Evolutionary conservation across 352 stramenopile genomes (phyloP), one percentile per base, ranked within the genome.

Genomic region (Peronospora farinosa): DNA sequence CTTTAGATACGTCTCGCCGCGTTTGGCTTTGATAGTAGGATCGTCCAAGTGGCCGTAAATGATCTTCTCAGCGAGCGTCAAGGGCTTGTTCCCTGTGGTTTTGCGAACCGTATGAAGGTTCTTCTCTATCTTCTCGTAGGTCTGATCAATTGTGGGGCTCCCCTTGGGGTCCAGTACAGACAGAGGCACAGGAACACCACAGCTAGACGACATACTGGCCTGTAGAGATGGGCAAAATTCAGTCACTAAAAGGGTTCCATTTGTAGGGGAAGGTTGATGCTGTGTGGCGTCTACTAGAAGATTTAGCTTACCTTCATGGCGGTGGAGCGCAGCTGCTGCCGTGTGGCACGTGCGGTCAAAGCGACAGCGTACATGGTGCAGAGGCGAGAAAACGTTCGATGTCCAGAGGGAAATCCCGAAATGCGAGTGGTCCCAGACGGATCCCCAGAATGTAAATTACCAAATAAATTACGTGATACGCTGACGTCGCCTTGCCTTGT

Each of bases 1-100:
- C 80, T 96, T 96, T 30, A 96, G 69, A 72, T 96, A 97, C 21
- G 89, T 96, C 70, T 96, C 77, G 23, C 89, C 89, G 35, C 86
- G 81, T 42, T 91, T 84, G 9, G 87, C 73, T 40, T 83, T 67
- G 43, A 82, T 79, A 54, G 85, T 79, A 51, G 85, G 57, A 60
- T 96, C 77, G 59, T 96, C 86, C 70, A 97, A 75, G 78, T 97
- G 89, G 41, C 86, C 86, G 74, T 96, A 97, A 62, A 97, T 91
- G 61, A 97, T 97, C 80, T 97, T 97, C 63, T 97, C 89, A 37
- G 86, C 79, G 38, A 96, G 82, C 55, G 89, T 97, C 47, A 97
- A 57, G 28, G 89, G 89, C 54, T 86, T 86, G 70, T 92, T 89
- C 65, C 81, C 79, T 53, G 76, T 77, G 51, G 69, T 94, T 76